Conservation (phyloP, 1,139 yeast species). For the Debaryomycetaceae sp. region DNA sequence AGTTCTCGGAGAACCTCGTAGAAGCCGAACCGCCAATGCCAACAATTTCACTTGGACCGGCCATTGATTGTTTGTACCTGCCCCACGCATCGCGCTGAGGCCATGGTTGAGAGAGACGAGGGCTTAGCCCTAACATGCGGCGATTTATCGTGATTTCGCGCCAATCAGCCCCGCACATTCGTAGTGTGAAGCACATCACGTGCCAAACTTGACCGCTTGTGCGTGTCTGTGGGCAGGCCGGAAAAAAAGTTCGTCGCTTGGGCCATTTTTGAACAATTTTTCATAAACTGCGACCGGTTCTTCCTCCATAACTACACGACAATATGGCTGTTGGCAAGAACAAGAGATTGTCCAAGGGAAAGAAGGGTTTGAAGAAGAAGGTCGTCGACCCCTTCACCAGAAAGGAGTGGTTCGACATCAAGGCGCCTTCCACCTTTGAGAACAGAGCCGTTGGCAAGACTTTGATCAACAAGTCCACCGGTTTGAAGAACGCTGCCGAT, state of each 20-base stretch:
- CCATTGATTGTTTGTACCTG: too few relatives aligned
- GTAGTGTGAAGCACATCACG: too few relatives aligned
- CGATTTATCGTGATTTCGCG: too few relatives aligned
- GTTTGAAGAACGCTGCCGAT: slow-evolving; percentile 50
- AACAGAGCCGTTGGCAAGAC: slow-evolving; percentile 51
- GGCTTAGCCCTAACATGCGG: too few relatives aligned
- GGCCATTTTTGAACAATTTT: not conserved
- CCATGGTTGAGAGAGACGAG: too few relatives aligned
- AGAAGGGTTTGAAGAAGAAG: slow-evolving; percentile 51
- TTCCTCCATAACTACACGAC: too few relatives aligned
- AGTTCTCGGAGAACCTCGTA: slow-evolving; percentile 17
- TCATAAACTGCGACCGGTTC: too few relatives aligned
- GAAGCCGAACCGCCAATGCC: not conserved
- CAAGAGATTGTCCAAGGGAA: slow-evolving; percentile 52
- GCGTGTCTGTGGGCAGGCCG: too few relatives aligned
- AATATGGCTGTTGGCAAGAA: slow-evolving; percentile 52
- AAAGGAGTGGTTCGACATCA: slow-evolving; percentile 50
- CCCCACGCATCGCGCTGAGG: too few relatives aligned
- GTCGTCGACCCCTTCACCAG: slow-evolving; percentile 50
- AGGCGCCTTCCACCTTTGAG: slow-evolving; percentile 50
- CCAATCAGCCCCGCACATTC: too few relatives aligned
- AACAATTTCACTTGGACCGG: too few relatives aligned
- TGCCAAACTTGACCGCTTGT: too few relatives aligned
- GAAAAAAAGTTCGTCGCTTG: not conserved
- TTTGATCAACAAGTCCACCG: slow-evolving; percentile 48